Evolutionary conservation across 78 protist genomes (phyloP).

Genomic region (Guillardia theta): DNA sequence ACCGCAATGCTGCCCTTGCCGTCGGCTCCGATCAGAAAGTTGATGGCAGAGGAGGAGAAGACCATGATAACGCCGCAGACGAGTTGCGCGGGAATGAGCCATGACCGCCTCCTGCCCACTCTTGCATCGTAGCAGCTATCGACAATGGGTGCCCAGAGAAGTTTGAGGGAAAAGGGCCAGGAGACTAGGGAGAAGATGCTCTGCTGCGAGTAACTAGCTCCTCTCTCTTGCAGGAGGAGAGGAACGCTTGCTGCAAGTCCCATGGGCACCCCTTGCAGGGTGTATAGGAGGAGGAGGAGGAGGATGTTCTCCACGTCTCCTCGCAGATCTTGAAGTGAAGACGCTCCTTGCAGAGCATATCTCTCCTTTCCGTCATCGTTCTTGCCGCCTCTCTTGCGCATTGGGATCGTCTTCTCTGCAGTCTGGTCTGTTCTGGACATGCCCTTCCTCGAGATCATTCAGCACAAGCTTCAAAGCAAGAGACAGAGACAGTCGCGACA

Average conservation of each 20-base stretch:
- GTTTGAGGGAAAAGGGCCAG: conserved; percentile 27
- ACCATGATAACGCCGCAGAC: neutral
- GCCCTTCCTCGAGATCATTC: too few species aligned
- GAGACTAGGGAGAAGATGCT: neutral
- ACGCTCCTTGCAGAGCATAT: too few species aligned
- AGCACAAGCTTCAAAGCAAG: too few species aligned
- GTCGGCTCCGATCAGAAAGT: neutral
- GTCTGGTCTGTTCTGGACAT: too few species aligned
- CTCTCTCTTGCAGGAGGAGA: conserved; percentile 8
- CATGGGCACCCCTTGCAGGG: conserved; percentile 59
- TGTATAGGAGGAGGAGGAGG: conserved; percentile 38
- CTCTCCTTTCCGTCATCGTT: too few species aligned
- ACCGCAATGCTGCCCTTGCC: neutral
- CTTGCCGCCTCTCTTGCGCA: too few species aligned
- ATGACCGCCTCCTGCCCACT: conserved; percentile 23
- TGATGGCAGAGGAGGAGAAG: neutral
- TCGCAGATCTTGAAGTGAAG: neutral
- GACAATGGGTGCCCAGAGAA: conserved; percentile 55
- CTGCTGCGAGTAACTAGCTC: neutral
- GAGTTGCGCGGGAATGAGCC: conserved; percentile 39
- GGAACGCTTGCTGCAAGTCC: conserved; percentile 42
- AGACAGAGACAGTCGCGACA: too few species aligned
- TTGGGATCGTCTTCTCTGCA: too few species aligned
- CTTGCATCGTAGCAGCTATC: neutral
- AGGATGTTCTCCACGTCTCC: neutral